These are phyloP conservation scores for Periconia sp. DNA, from an alignment of 2,329 filamentous ascomycete species.

Conservation along the genomic window DNA sequence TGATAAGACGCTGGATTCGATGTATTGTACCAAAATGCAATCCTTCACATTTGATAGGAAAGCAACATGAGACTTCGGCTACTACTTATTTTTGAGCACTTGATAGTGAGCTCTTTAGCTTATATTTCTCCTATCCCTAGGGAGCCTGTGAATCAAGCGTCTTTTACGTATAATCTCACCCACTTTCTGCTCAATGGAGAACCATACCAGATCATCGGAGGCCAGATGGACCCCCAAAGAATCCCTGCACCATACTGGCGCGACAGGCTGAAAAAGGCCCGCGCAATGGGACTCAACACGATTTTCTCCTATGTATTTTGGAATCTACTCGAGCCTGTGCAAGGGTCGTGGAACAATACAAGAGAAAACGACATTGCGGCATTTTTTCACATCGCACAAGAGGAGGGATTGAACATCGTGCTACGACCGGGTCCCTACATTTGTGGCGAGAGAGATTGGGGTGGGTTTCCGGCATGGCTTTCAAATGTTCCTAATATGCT, in stretches of 20 bases:
- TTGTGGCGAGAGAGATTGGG: slow-evolving; percentile 59
- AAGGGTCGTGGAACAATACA: slow-evolving; percentile 47
- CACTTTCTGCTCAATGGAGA: slow-evolving; percentile 51
- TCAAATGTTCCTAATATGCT: slow-evolving; percentile 49
- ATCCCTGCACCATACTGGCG: slow-evolving; percentile 56
- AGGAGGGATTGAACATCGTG: slow-evolving; percentile 55
- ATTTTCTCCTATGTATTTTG: slow-evolving; percentile 61
- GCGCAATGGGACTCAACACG: slow-evolving; percentile 58
- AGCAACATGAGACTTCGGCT: too few species aligned
- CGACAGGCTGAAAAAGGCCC: slow-evolving; percentile 52
- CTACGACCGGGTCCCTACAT: slow-evolving; percentile 58
- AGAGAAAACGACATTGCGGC: slow-evolving; percentile 56
- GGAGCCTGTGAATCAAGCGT: too few species aligned
- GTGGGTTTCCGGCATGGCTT: slow-evolving; percentile 57
- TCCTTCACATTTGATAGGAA: too few species aligned
- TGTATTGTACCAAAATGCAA: too few species aligned
- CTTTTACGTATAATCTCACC: slow-evolving; percentile 50
- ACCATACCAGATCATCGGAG: slow-evolving; percentile 53
- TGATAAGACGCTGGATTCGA: too few species aligned
- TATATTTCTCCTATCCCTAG: too few species aligned
- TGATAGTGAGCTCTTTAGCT: too few species aligned
- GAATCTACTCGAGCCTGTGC: slow-evolving; percentile 55
- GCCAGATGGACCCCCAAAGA: slow-evolving; percentile 59
- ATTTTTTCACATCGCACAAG: slow-evolving; percentile 56
- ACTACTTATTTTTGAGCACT: too few species aligned